phyloP scores from a whole-genome alignment of 1,284 basidiomycete genomes.

The Rhodotorula sp. region DNA sequence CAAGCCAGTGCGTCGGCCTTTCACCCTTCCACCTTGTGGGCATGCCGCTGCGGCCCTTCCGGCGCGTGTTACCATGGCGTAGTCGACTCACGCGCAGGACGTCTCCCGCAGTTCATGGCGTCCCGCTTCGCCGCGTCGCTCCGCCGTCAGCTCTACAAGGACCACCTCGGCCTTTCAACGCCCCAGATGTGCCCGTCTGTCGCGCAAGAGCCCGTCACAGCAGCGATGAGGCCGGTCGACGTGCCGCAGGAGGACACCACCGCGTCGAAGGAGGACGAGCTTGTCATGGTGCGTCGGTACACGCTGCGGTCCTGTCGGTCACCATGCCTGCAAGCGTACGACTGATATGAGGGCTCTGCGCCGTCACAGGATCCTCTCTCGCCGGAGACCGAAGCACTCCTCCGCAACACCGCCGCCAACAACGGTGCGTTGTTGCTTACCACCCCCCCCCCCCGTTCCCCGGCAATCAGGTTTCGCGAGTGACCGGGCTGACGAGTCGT shows the following conservation, averaged over 20 bases:
- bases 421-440: conserved; percentile 4
- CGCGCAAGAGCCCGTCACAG: conserved; percentile 51
- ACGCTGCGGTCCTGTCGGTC: not conserved
- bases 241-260: conserved; percentile 53
- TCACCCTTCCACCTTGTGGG: too few relatives aligned
- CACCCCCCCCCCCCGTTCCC: too few relatives aligned
- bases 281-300: conserved; percentile 56
- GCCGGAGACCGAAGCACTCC: conserved; percentile 61
- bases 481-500: conserved; percentile 46
- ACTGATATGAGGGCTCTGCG: too few relatives aligned
- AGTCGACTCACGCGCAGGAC: not conserved
- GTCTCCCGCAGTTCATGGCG: conserved; percentile 55
- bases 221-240: conserved; percentile 77
- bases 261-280: conserved; percentile 57
- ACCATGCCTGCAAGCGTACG: too few relatives aligned
- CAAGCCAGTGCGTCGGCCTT: conserved; percentile 46
- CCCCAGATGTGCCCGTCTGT: conserved; percentile 27
- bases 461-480: not conserved
- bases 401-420: conserved; percentile 58
- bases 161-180: conserved; percentile 65
- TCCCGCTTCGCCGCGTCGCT: conserved; percentile 72
- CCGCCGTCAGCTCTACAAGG: conserved; percentile 71
- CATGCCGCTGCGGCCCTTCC: too few relatives aligned
- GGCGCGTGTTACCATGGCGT: not conserved
- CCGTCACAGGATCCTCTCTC: conserved; percentile 64